These are phyloP conservation scores for Penicillium sumatraense DNA, from an alignment of 2,329 filamentous ascomycete species.

Conservation along the genomic window DNA sequence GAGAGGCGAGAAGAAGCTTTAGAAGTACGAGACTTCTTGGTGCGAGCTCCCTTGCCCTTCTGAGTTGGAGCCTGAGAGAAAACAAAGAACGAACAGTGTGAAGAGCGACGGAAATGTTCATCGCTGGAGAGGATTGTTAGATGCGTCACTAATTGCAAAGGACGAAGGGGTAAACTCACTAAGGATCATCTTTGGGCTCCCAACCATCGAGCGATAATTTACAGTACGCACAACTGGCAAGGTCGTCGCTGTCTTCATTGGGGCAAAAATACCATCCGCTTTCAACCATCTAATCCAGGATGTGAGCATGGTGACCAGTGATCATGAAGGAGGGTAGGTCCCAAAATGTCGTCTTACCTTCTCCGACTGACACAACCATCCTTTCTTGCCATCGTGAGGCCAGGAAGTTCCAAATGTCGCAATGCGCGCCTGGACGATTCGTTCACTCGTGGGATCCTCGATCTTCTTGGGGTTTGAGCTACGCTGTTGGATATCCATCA, in stretches of 20 bases:
- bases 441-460: conserved; percentile 73
- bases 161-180: conserved; percentile 59
- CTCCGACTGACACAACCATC: conserved; percentile 86
- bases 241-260: conserved; percentile 79
- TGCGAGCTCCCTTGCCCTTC: conserved; percentile 60
- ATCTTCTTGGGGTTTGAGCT: conserved; percentile 54
- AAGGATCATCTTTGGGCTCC: conserved; percentile 89
- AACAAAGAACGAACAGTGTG: conserved; percentile 81
- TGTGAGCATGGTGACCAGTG: conserved; percentile 8
- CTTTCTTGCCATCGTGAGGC: conserved; percentile 87
- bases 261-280: conserved; percentile 96
- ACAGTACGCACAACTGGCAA: conserved; percentile 91
- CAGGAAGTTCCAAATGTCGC: conserved; percentile 83
- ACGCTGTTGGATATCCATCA: conserved; percentile 60
- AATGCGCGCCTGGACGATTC: conserved; percentile 76
- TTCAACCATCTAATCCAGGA: conserved; percentile 70
- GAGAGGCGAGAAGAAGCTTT: conserved; percentile 70
- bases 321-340: conserved; percentile 22
- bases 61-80: conserved; percentile 60
- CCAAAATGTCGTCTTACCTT: conserved; percentile 64
- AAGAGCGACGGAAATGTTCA: conserved; percentile 80
- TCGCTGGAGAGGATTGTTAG: conserved; percentile 58
- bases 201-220: conserved; percentile 88
- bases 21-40: conserved; percentile 64
- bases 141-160: conserved; percentile 16